Evolutionary conservation across 106 monocot species (phyloP), one percentile per base, ranked within the genome.

Genomic region (Agapanthus africanus): DNA sequence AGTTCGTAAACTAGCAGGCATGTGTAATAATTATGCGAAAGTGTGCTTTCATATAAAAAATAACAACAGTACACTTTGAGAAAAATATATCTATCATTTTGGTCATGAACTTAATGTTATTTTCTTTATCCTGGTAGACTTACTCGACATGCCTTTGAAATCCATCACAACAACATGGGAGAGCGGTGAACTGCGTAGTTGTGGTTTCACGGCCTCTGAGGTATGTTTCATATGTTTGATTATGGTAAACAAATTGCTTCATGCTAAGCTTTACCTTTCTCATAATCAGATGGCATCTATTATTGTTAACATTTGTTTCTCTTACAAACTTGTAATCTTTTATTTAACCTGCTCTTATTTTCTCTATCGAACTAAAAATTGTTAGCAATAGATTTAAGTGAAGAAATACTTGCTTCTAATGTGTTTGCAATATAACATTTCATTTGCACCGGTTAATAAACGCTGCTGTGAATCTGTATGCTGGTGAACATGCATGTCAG

Each of bases 131-230:
- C 27, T 73, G 34, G 40, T 73, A 91, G 97, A 99, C 37, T 71
- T 99, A 73, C 77, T 90, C 60, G 92, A 92, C 85, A 85, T 92
- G 92, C 73, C 97, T 28, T 56, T 99, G 54, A 99, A 85, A 78
- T 80, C 92, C 69, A 90, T 99, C 30, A 92, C 80, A 35, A 14
- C 41, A 33, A 69, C 74, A 37, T 99, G 97, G 97, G 97, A 92
- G 82, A 87, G 78, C 54, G 92, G 87, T 52, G 97, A 89, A 21
- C 81, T 92, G 16, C 27, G 54, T 54, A 65, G 27, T 41, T 89
- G 84, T 78, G 84, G 97, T 38, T 92, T 99, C 69, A 90, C 85
- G 49, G 73, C 79, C 44, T 80, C 76, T 51, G 97, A 97, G 89
- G 92, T 97, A 91, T 74, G 66, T n/a, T n/a, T n/a, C n/a, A n/a